A percentile compares a stretch with the other conserved stretches of the same genome.
Evolutionary conservation across 2,329 filamentous ascomycete genomes (phyloP).

Genomic region (Pezicula rhizophila): DNA sequence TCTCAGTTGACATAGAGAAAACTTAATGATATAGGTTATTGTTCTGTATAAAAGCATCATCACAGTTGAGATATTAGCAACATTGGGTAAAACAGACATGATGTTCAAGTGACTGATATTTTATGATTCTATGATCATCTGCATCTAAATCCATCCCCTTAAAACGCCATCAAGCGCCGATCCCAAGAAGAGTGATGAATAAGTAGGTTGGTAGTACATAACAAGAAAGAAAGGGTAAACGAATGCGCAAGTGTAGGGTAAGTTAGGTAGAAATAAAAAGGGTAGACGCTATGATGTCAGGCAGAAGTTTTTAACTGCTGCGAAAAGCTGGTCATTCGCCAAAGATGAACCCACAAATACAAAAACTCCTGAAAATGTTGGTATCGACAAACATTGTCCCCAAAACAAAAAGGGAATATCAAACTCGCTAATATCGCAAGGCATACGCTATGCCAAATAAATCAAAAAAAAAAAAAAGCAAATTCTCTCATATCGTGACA

Average conservation of each 20-base stretch:
- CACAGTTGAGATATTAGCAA: too few relatives aligned
- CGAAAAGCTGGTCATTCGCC: too few relatives aligned
- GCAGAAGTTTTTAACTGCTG: neutral
- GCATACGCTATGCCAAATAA: neutral
- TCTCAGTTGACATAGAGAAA: too few relatives aligned
- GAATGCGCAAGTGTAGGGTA: too few relatives aligned
- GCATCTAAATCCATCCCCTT: too few relatives aligned
- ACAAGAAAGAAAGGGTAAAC: neutral
- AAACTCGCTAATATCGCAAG: neutral
- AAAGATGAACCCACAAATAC: neutral
- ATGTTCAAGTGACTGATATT: neutral
- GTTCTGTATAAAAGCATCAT: too few relatives aligned
- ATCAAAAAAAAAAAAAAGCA: neutral
- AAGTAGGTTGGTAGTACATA: neutral
- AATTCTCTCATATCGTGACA: neutral
- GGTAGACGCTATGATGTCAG: neutral
- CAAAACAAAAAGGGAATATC: neutral
- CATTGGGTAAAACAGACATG: neutral
- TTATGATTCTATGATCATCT: too few relatives aligned
- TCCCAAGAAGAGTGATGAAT: neutral
- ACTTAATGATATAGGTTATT: too few relatives aligned
- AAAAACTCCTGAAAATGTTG: constrained; percentile 18
- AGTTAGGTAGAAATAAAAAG: neutral
- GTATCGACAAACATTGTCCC: constrained; percentile 11
- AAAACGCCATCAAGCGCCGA: too few relatives aligned